These are phyloP conservation scores for Mucor mucedo DNA, from an alignment of 371 early-diverging fungal genomes.

Conservation along the genomic window DNA sequence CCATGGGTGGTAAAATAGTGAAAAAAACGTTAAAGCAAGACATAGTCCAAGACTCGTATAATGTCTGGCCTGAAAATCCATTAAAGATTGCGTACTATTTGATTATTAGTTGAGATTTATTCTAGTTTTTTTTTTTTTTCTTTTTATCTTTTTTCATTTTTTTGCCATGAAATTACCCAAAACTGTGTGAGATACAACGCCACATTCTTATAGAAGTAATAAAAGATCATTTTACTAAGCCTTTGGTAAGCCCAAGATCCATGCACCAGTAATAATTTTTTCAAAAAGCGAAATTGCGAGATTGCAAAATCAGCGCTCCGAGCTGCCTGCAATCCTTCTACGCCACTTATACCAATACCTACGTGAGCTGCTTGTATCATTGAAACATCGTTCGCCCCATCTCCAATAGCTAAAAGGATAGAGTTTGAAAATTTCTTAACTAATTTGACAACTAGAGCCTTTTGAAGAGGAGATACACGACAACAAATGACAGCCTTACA, in stretches of 20 bases:
- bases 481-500: slow-evolving; percentile 91
- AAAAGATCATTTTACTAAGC: slow-evolving; percentile 84
- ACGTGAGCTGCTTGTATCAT: slow-evolving; percentile 99
- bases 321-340: slow-evolving; percentile 97
- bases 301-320: slow-evolving; percentile 96
- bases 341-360: slow-evolving; percentile 95
- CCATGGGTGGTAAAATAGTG: slow-evolving; percentile 86
- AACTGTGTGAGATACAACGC: slow-evolving; percentile 96
- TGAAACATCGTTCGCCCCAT: slow-evolving; percentile 98
- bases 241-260: slow-evolving; percentile 94
- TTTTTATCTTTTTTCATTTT: no score
- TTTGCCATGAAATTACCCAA: slow-evolving; percentile 62
- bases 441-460: slow-evolving; percentile 88
- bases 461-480: slow-evolving; percentile 93
- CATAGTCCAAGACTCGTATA: slow-evolving; percentile 94
- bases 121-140: no score
- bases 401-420: slow-evolving; percentile 90
- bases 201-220: slow-evolving; percentile 96
- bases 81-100: slow-evolving; percentile 81
- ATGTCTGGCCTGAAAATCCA: slow-evolving; percentile 89
- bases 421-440: slow-evolving; percentile 80
- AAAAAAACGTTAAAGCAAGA: slow-evolving; percentile 90
- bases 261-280: slow-evolving; percentile 88
- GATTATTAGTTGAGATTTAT: background rate
- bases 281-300: slow-evolving; percentile 89